Conservation (phyloP, 2,329 filamentous ascomycete genomes). For the Xylaria sp. region DNA sequence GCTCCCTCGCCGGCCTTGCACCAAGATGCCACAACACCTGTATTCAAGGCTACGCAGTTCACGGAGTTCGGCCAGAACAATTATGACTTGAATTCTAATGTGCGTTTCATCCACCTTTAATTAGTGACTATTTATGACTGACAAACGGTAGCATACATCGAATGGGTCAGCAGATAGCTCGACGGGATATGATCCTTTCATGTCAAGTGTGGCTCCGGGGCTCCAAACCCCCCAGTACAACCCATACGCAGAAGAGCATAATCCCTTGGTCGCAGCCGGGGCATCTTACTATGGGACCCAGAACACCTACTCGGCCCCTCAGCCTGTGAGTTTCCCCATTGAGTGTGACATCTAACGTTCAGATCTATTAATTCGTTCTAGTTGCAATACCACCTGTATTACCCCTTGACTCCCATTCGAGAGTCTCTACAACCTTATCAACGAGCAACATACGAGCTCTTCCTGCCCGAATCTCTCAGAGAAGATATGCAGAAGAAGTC, state of each 20-base stretch:
- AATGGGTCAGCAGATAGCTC: slow-evolving; percentile 29
- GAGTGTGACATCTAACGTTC: neutral
- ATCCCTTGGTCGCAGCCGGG: slow-evolving; percentile 49
- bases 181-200: slow-evolving; percentile 60
- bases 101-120: slow-evolving; percentile 30
- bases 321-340: slow-evolving; percentile 48
- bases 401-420: slow-evolving; percentile 67
- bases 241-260: slow-evolving; percentile 72
- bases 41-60: slow-evolving; percentile 53
- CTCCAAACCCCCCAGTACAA: slow-evolving; percentile 54
- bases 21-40: slow-evolving; percentile 39
- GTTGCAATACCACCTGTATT: slow-evolving; percentile 90
- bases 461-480: slow-evolving; percentile 78
- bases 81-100: slow-evolving; percentile 48
- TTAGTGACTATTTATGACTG: slow-evolving; percentile 8
- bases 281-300: slow-evolving; percentile 63
- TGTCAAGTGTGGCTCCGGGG: slow-evolving; percentile 49
- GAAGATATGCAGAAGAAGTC: slow-evolving; percentile 87
- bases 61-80: slow-evolving; percentile 53
- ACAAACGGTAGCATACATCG: slow-evolving; percentile 23
- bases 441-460: slow-evolving; percentile 82
- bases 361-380: slow-evolving; percentile 29
- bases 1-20: slow-evolving; percentile 37
- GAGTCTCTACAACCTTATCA: slow-evolving; percentile 82
- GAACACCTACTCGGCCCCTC: slow-evolving; percentile 47